These are phyloP conservation scores for Jaltomata sinuosa DNA, from an alignment of 257 asterid species.

Conservation along the genomic window DNA sequence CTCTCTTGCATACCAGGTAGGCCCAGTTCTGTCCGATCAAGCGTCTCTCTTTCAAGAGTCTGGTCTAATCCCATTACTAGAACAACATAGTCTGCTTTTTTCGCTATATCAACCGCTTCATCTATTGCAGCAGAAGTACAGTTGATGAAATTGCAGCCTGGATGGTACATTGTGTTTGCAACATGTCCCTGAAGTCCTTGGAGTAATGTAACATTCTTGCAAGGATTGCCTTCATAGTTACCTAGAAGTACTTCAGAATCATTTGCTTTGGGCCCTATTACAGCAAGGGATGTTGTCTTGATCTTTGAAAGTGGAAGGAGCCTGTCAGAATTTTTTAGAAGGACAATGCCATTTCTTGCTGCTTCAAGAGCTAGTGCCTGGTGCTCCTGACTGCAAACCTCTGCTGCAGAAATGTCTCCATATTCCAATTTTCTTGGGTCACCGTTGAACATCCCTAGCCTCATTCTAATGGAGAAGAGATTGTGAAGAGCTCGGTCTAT, in stretches of 20 bases:
- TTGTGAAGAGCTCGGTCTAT: conserved; percentile 60
- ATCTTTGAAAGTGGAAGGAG: conserved; percentile 56
- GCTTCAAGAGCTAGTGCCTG: conserved; percentile 52
- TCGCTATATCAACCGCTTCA: conserved; percentile 24
- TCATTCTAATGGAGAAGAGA: conserved; percentile 56
- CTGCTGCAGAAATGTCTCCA: conserved; percentile 27
- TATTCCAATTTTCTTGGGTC: conserved; percentile 30
- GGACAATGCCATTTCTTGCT: conserved; percentile 58
- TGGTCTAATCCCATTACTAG: conserved; percentile 68
- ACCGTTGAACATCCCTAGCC: conserved; percentile 59
- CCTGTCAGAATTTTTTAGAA: conserved; percentile 37
- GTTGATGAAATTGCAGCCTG: conserved; percentile 35
- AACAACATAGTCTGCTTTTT: conserved; percentile 37
- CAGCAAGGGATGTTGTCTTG: conserved; percentile 30
- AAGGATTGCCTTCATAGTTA: conserved; percentile 59
- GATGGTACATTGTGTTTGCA: conserved; percentile 14
- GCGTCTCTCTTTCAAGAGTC: conserved; percentile 38
- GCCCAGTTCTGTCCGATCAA: conserved; percentile 35
- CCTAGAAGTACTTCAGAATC: conserved; percentile 23
- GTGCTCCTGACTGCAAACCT: conserved; percentile 46
- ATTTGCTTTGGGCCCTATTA: conserved; percentile 58
- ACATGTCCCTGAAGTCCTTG: conserved; percentile 38
- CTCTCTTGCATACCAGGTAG: conserved; percentile 50
- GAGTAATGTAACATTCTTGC: conserved; percentile 37
- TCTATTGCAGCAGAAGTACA: conserved; percentile 29